Evolutionary conservation across 75 land plant genomes (phyloP), one percentile per base, ranked within the genome.

Genomic region (Adiantum capillusveneris): DNA sequence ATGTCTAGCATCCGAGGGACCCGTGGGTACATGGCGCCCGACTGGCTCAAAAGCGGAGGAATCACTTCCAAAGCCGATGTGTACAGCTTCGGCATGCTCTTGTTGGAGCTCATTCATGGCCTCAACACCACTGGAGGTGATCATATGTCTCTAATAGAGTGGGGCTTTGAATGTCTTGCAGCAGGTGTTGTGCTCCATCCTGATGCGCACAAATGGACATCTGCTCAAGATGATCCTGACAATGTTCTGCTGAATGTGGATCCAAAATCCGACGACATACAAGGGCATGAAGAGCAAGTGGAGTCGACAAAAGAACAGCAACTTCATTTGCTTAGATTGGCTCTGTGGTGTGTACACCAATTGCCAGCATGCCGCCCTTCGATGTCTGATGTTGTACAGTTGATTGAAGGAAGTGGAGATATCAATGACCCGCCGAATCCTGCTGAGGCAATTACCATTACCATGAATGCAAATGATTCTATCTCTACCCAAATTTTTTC

Each of bases 71-170:
- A 58, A 29, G 53, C 48, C 22, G 73, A 70, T 22, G 73, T 70
- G 1, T 70, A 64, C 68, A 70, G 73, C 68, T 70, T 64, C 25
- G 73, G 73, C 0, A 70, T 70, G 2, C 73, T 70, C 3, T 52
- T 70, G 24, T 52, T 70, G 51, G 71, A 70, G 68, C 59, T 70
- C 34, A 34, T 70, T 0, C 59, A 53, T 29, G 68, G 73, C 28
- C 53, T 66, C 14, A 30, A 21, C 41, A 11, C 61, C 13, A 52
- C 31, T 17, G 20, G 51, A 9, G 20, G 20, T 19, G 54, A 21
- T 14, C 29, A 60, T 25, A 22, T 26, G 25, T 41, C 64, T 2
- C 63, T 67, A 46, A 31, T 67, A 0, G 65, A 67, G 36, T 67
- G 70, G 70, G 70, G 66, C 43, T 41, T 9, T 14, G 14, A 41